Conservation (phyloP, 163 green algal species). For the Coccomyxa subellipsoidea region DNA sequence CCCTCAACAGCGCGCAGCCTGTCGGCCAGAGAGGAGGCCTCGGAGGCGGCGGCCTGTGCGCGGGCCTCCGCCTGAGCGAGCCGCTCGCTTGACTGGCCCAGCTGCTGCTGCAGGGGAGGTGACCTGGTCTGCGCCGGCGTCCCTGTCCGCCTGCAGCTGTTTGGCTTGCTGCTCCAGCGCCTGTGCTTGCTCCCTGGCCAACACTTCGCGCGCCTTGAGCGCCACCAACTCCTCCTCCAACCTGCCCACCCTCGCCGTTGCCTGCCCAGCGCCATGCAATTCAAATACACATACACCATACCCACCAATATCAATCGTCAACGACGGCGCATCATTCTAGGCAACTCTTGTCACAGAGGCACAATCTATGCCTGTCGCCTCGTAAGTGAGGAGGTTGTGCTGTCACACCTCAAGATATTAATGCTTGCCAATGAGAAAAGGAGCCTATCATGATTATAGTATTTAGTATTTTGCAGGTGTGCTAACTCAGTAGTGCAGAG, state of each 20-base stretch:
- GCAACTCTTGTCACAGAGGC: too few relatives aligned
- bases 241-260: not conserved
- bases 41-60: not conserved
- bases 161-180: constrained; percentile 4
- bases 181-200: not conserved
- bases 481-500: too few relatives aligned
- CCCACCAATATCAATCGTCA: too few relatives aligned
- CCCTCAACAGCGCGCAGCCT: not conserved
- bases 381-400: too few relatives aligned
- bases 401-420: too few relatives aligned
- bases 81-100: not conserved
- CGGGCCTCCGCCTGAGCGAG: not conserved
- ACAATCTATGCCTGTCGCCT: too few relatives aligned
- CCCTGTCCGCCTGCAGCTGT: not conserved
- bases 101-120: constrained; percentile 9
- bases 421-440: too few relatives aligned
- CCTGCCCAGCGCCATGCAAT: not conserved
- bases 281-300: not conserved
- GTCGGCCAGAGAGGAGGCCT: not conserved
- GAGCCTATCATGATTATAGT: too few relatives aligned
- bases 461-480: too few relatives aligned
- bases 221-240: constrained; percentile 2
- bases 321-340: too few relatives aligned
- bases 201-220: not conserved
- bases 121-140: not conserved